Conservation (phyloP, 2,329 filamentous ascomycete genomes). For the Beauveria pseudobassiana region DNA sequence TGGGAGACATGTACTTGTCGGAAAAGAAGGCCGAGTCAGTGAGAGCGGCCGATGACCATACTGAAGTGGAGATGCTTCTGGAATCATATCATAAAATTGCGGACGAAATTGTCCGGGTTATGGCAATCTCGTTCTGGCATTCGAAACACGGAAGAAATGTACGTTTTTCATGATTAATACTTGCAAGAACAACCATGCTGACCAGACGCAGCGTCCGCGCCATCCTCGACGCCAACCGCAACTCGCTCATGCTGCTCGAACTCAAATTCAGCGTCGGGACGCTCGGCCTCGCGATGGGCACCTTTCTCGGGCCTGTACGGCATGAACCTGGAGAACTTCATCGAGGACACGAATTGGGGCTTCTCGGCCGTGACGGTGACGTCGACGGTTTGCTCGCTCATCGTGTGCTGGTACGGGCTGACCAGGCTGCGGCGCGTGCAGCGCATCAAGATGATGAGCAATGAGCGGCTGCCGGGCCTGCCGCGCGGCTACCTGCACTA, state of each 20-base stretch:
- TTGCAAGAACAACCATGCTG: background rate
- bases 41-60: conserved; percentile 78
- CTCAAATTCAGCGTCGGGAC: conserved; percentile 95
- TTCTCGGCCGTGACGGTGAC: conserved; percentile 68
- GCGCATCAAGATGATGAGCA: conserved; percentile 71
- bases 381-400: conserved; percentile 63
- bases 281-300: conserved; percentile 87
- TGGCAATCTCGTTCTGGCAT: conserved; percentile 94
- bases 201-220: conserved; percentile 65
- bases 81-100: conserved; percentile 98
- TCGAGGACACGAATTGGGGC: conserved; percentile 85
- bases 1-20: conserved; percentile 90
- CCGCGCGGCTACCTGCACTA: conserved; percentile 36
- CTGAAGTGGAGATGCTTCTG: conserved; percentile 92
- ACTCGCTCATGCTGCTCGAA: conserved; percentile 94
- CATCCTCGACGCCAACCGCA: conserved; percentile 95
- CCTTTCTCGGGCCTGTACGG: conserved; percentile 96
- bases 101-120: conserved; percentile 96
- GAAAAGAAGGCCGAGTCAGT: conserved; percentile 72
- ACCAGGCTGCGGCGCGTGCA: conserved; percentile 78
- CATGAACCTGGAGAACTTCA: conserved; percentile 98
- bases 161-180: conserved; percentile 28
- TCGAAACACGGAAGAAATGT: conserved; percentile 98
- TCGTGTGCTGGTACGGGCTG: conserved; percentile 80
- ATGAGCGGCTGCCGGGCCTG: conserved; percentile 29